phyloP scores from a whole-genome alignment of 148 eudicot genomes.

The Oxyria digyna region DNA sequence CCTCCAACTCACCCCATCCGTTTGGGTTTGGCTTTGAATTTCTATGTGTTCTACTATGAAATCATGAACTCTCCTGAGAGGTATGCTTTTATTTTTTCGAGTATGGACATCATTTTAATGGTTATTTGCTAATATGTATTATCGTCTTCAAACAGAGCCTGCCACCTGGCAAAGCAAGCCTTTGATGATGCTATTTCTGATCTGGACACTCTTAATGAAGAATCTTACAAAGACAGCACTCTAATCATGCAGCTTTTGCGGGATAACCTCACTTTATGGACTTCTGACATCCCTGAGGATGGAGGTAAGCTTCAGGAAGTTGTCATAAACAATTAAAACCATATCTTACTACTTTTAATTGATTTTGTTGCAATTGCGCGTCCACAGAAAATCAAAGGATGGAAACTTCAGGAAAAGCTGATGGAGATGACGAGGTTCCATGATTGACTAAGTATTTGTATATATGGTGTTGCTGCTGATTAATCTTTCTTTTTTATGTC shows the following conservation, averaged over 20 bases:
- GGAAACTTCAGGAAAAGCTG: background rate
- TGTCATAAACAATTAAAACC: too few relatives aligned
- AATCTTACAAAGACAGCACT: constrained; percentile 1
- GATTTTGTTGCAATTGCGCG: background rate
- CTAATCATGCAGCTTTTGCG: background rate
- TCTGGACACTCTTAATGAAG: background rate
- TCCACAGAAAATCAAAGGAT: background rate
- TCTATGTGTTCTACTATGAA: constrained; percentile 3
- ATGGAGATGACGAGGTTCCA: background rate
- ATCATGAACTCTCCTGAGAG: background rate
- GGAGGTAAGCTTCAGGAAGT: background rate
- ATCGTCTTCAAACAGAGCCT: background rate
- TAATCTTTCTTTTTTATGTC: background rate
- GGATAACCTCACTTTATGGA: background rate
- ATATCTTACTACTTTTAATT: background rate
- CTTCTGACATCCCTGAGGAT: constrained; percentile 3
- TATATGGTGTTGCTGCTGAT: background rate
- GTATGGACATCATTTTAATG: too few relatives aligned
- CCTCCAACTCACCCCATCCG: background rate
- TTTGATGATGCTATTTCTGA: constrained; percentile 4
- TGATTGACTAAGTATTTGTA: background rate
- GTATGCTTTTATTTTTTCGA: background rate
- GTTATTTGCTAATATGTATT: background rate
- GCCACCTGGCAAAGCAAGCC: constrained; percentile 4
- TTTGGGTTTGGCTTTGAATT: constrained; percentile 7